Base-by-base conservation (phyloP, 768 basidiomycete species). In the Tylopilus sp. region DNA sequence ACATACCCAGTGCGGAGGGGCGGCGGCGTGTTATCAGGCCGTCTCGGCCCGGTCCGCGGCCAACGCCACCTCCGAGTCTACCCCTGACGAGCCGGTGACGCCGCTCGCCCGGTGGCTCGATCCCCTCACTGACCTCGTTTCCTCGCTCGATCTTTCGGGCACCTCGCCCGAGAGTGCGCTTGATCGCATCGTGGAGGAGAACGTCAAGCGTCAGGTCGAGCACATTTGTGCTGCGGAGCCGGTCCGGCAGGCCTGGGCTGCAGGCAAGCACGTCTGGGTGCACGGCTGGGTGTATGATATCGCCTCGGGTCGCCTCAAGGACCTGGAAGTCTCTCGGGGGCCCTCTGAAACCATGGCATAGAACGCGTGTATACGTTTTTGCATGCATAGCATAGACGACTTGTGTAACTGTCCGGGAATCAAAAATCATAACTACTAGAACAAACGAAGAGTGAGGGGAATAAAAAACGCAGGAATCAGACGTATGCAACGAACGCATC, bases 1-100 rank as follows among this genome's bases (percentile, higher is more conserved):
- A 17, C 92, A 96, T 66, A 84, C 86, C 12, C 75, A 82, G 50
- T 96, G 92, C 65, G 92, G 90, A 50, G 92, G 92, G 47, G 87
- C 81, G 4, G 67, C 72, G 0, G 83, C 85, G 6, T 82, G 82
- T 45, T 70, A 81, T 36, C 60, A 66, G 1, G 79, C 82, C 38
- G 76, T 29, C 4, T 19, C 38, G 2, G 49, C 48, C 14, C 47
- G 46, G 17, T 26, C 38, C 21, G 38, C 21, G 3, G 11, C 38
- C 21, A 4, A 16, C 17, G n/a, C 36, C 7, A 19, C 24, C 2
- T 1, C 40, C 40, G 12, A 41, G 10, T 4, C 21, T n/a, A 37
- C 14, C 36, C 14, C 34, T n/a, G 6, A 33, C 16, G 31, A 21
- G 14, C 13, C 4, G 6, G 8, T 6, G 14, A 21, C 77, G 0